Evolutionary conservation across 2,329 filamentous ascomycete species (phyloP).

Genomic region (Neofusicoccum parvum): DNA sequence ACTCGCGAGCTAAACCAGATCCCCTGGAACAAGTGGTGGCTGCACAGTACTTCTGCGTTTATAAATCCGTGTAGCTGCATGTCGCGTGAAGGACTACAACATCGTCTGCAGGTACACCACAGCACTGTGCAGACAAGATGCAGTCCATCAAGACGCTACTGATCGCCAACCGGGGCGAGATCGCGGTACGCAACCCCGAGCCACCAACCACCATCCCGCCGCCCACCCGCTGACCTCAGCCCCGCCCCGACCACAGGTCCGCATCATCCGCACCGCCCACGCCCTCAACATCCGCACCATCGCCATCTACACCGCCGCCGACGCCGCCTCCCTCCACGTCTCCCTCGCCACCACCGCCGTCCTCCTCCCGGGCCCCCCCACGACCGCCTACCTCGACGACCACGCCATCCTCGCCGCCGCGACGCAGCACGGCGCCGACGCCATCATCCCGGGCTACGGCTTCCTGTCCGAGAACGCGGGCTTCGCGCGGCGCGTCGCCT

Average conservation of each 20-base stretch:
- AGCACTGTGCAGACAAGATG: slow-evolving; percentile 30
- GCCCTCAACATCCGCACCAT: slow-evolving; percentile 55
- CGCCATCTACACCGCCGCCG: slow-evolving; percentile 60
- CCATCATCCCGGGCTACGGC: slow-evolving; percentile 68
- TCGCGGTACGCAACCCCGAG: slow-evolving; percentile 42
- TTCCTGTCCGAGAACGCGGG: slow-evolving; percentile 66
- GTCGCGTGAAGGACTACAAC: neutral
- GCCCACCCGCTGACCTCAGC: slow-evolving; percentile 1
- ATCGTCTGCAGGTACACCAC: neutral
- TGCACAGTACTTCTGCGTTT: neutral
- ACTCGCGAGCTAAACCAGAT: neutral
- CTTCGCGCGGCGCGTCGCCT: slow-evolving; percentile 58
- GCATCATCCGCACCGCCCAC: slow-evolving; percentile 56
- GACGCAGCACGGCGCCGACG: slow-evolving; percentile 52
- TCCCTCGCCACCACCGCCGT: slow-evolving; percentile 56
- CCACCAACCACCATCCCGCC: too few relatives aligned
- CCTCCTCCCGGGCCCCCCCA: slow-evolving; percentile 50
- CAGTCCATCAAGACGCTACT: slow-evolving; percentile 54
- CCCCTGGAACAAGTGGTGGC: neutral
- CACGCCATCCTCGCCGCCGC: slow-evolving; percentile 56
- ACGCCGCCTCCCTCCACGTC: slow-evolving; percentile 59
- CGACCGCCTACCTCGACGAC: slow-evolving; percentile 54
- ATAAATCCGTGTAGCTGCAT: neutral
- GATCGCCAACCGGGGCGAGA: slow-evolving; percentile 63
- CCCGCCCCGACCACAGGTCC: slow-evolving; percentile 32